Base-by-base conservation (phyloP, 2,329 filamentous ascomycete genomes). In the Mariannaea elegans region DNA sequence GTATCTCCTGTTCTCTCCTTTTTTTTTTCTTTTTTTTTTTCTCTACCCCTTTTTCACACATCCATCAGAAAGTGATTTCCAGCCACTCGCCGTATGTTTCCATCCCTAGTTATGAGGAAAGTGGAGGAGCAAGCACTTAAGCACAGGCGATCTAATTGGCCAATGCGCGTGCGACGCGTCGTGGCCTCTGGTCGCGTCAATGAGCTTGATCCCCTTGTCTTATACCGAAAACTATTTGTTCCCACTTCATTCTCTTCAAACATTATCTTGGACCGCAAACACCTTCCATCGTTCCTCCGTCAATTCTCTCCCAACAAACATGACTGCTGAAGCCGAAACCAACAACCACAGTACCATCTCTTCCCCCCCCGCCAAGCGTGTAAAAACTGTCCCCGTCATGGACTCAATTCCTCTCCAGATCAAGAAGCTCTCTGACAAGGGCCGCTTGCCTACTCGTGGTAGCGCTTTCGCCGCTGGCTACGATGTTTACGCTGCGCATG, bases 381-480 rank as follows among this genome's bases (percentile, higher is more conserved):
- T 90, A 71, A 95, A 93, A 82, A 87, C 87, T 63, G 74, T 80
- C 67, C 71, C 74, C 52, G 71, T 75, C 58, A 76, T 80, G 69
- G 74, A 78, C 56, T 74, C 77, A 44, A 69, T 76, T 3, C 88
- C 89, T 3, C 84, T 97, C 50, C 86, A 93, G 63, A 88, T 99
- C 78, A 94, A 97, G 84, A 93, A 96, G 78, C 89, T 98, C 59
- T 90, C 90, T 8, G 82, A 88, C 34, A 87, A 90, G 64, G 95
- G 90, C n/a, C 86, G 85, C 45, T 84, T 94, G 21, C 95, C 95
- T 10, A 98, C 93, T 0, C 89, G 94, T 55, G 95, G 95, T 67
- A 96, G 92, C 66, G 90, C 89, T 51, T 94, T 92, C 73, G 92
- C 95, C 1, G 95, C 95, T 1, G 95, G 95, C 32, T 98, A 98